Evolutionary conservation across 192 early-diverging fungal genomes (phyloP).

Genomic region (Coemansia asiatica): DNA sequence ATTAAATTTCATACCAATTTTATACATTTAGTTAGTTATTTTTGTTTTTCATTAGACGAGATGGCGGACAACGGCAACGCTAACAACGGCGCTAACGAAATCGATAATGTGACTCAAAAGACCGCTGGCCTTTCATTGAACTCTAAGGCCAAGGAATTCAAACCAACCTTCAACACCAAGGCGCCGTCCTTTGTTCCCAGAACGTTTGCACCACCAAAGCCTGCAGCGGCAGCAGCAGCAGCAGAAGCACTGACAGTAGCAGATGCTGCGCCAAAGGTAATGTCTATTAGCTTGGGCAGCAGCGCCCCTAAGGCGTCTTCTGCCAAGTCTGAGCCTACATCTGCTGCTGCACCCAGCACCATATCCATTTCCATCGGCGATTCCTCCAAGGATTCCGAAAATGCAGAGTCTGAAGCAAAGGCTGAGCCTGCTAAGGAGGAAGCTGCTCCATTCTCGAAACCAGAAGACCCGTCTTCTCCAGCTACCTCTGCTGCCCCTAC

Average conservation of each 20-base stretch:
- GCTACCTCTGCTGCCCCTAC: constrained; percentile 8
- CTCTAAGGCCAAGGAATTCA: constrained; percentile 64
- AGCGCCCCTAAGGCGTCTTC: constrained; percentile 23
- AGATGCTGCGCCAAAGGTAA: constrained; percentile 15
- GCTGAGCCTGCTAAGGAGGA: background rate
- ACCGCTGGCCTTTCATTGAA: constrained; percentile 57
- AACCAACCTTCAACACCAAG: constrained; percentile 65
- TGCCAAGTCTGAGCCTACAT: constrained; percentile 16
- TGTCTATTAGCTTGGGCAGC: constrained; percentile 31
- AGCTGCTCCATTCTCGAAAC: background rate
- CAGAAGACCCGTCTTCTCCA: constrained; percentile 4
- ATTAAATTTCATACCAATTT: constrained; percentile 13
- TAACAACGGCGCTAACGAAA: constrained; percentile 2
- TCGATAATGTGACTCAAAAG: constrained; percentile 55
- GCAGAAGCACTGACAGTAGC: constrained; percentile 11
- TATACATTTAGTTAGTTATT: constrained; percentile 8
- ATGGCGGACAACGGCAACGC: constrained; percentile 35
- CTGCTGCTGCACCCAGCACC: constrained; percentile 37
- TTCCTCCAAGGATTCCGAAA: constrained; percentile 23
- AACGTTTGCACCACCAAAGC: constrained; percentile 51
- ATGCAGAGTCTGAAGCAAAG: constrained; percentile 16
- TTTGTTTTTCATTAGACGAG: constrained; percentile 3
- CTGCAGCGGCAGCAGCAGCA: constrained; percentile 32
- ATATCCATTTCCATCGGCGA: constrained; percentile 17
- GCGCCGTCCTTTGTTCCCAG: constrained; percentile 70